phyloP scores from a whole-genome alignment of 1,284 basidiomycete species.

The Crucibulum cyathiforme region DNA sequence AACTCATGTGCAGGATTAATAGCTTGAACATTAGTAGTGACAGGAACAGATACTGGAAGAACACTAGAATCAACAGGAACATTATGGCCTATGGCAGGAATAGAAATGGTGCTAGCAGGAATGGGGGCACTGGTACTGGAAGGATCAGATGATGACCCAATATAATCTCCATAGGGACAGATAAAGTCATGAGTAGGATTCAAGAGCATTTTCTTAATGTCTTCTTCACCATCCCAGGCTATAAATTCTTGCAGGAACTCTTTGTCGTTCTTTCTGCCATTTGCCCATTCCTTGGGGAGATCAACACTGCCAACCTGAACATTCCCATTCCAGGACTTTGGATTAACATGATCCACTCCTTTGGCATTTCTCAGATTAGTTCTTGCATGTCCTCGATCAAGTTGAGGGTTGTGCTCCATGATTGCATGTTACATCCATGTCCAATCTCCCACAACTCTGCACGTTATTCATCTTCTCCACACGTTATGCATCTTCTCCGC shows the following conservation, averaged over 20 bases:
- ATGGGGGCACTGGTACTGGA: no score
- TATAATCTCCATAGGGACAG: constrained; percentile 15
- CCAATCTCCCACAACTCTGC: no score
- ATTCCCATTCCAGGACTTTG: constrained; percentile 23
- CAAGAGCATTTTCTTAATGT: background rate
- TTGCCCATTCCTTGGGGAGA: constrained; percentile 7
- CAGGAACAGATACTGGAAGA: no score
- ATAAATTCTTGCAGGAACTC: background rate
- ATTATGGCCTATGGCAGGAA: no score
- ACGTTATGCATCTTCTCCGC: no score
- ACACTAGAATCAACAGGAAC: no score
- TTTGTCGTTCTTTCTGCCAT: background rate
- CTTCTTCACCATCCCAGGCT: background rate
- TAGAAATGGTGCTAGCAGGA: no score
- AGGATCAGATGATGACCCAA: constrained; percentile 6
- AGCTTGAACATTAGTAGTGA: no score
- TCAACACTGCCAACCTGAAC: constrained; percentile 18
- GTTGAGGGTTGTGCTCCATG: constrained; percentile 17
- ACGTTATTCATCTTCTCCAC: no score
- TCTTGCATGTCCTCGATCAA: constrained; percentile 20
- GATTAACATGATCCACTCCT: constrained; percentile 31
- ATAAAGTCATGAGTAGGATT: constrained; percentile 1
- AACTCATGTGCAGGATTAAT: no score
- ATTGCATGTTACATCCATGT: no score
- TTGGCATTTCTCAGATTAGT: constrained; percentile 9